Evolutionary conservation across 2,329 filamentous ascomycete species (phyloP), one percentile per base, ranked within the genome.

Genomic region (Gyromitra esculenta): DNA sequence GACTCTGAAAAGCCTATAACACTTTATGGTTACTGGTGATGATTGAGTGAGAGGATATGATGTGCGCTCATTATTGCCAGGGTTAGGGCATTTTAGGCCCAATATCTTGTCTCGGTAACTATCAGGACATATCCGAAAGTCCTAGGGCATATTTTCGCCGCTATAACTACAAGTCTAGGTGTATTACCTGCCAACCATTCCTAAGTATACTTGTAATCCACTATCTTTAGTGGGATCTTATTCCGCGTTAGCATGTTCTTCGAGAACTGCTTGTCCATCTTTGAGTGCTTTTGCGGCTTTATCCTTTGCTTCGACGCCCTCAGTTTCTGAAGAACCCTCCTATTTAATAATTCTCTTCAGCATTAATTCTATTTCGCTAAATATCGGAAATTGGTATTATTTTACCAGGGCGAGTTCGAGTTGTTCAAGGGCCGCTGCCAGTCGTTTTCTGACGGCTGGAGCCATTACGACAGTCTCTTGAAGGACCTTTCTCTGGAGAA

Each of bases 381-480:
- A 15, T 15, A 21, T 48, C 15, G 52, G 21, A 39, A 18, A 11
- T 13, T 54, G 25, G 2, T 31, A n/a, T 31, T 8, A 18, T n/a
- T 45, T 65, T 21, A 68, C 52, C 62, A 86, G 86, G 63, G 85
- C 83, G 63, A 91, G 80, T 82, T 91, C 0, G 82, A 85, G 11
- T 84, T 85, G 70, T 84, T 88, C 86, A 52, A 94, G 85, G 0
- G 93, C 91, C 72, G 91, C 89, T 59, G 84, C 84, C 80, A 97
- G 93, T 81, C 92, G 91, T 81, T 88, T 83, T 81, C 88, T 88
- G 79, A 98, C 85, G 1, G 89, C 89, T 1, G 87, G 91, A 81
- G 98, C 91, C 37, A 98, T 89, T 72, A 90, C 91, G 82, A 91
- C 91, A 7, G 96, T 98, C 85, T 99, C 92, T 79, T 94, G 90